phyloP scores from a whole-genome alignment of 352 stramenopile genomes.

The Globisporangium echinulatum region DNA sequence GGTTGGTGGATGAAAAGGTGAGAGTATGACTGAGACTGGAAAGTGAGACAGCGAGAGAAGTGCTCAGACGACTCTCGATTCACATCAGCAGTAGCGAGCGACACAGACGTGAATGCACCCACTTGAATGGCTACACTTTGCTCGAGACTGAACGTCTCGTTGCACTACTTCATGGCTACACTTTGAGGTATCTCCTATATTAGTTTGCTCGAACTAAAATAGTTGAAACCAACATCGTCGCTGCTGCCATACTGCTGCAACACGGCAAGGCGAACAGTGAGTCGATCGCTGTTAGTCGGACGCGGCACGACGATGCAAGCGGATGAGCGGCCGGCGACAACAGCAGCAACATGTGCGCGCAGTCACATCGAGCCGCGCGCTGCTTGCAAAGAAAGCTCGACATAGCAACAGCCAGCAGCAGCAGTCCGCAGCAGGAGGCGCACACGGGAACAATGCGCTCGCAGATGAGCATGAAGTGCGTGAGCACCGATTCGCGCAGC shows the following conservation, averaged over 20 bases:
- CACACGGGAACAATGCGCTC: slow-evolving; percentile 27
- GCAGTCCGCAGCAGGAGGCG: background rate
- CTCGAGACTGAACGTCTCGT: too few species aligned
- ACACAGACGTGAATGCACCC: background rate
- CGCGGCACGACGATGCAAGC: slow-evolving; percentile 1
- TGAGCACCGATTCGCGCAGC: slow-evolving; percentile 26
- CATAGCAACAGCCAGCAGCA: background rate
- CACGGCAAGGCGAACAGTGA: background rate
- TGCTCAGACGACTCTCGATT: too few species aligned
- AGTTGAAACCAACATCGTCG: too few species aligned
- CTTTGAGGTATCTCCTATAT: too few species aligned
- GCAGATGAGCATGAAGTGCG: slow-evolving; percentile 27
- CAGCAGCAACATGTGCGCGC: slow-evolving; percentile 4
- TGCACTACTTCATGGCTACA: too few species aligned
- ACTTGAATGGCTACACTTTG: background rate
- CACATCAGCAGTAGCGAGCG: background rate
- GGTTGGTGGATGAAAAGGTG: background rate
- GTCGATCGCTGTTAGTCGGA: background rate
- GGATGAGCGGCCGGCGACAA: slow-evolving; percentile 8
- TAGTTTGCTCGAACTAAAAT: too few species aligned
- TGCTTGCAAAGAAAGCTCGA: slow-evolving; percentile 8
- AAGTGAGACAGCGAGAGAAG: background rate
- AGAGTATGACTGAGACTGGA: background rate
- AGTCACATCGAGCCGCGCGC: background rate
- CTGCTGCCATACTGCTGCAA: too few species aligned